Conservation (phyloP, 1,284 basidiomycete genomes). For the Naganishia albida region DNA sequence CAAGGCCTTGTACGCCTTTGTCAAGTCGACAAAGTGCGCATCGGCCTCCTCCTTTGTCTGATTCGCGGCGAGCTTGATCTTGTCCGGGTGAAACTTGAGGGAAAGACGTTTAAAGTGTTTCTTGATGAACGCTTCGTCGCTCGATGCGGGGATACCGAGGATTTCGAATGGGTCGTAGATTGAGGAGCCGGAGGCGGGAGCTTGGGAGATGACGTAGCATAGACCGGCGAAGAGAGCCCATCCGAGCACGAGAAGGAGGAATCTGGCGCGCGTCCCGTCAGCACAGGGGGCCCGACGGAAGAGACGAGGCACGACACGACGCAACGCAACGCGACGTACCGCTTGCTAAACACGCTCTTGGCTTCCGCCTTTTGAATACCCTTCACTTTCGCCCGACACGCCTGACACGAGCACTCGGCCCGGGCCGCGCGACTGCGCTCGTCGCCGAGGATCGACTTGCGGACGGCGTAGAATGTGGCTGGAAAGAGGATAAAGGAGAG, state of each 20-base stretch:
- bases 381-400: constrained; percentile 64
- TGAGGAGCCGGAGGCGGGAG: constrained; percentile 62
- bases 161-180: constrained; percentile 95
- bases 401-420: constrained; percentile 63
- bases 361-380: constrained; percentile 50
- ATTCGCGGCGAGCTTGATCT: constrained; percentile 79
- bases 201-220: constrained; percentile 65
- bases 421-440: constrained; percentile 3
- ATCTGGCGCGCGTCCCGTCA: constrained; percentile 52
- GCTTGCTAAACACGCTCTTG: constrained; percentile 26
- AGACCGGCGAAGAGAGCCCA: constrained; percentile 76
- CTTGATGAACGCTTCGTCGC: constrained; percentile 89
- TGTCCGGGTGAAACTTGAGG: constrained; percentile 92
- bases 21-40: constrained; percentile 85
- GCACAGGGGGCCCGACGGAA: neutral
- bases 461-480: constrained; percentile 63
- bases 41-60: constrained; percentile 88
- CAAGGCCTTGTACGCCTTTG: constrained; percentile 96
- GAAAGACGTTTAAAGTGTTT: constrained; percentile 95
- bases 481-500: constrained; percentile 78
- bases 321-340: constrained; percentile 16
- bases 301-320: neutral
- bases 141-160: constrained; percentile 71
- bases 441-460: constrained; percentile 33
- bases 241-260: constrained; percentile 65